Evolutionary conservation across 108 stramenopile species (phyloP).

Genomic region (Chaetoceros tenuissimus): DNA sequence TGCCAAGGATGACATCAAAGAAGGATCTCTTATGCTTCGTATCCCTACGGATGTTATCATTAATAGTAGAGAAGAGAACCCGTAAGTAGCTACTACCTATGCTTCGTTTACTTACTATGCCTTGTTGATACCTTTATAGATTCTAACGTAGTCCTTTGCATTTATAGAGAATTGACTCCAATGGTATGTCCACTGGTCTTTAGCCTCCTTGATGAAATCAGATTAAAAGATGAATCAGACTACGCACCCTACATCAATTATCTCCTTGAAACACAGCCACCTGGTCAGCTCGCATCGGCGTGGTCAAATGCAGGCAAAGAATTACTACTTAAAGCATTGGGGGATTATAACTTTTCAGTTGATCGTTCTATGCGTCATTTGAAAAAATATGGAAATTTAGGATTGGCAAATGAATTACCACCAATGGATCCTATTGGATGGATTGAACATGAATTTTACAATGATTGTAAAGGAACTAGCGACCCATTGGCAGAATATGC

Average conservation of each 20-base stretch:
- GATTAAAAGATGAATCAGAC: slow-evolving; percentile 17
- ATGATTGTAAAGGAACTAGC: not conserved
- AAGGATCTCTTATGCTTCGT: slow-evolving; percentile 19
- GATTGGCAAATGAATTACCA: not conserved
- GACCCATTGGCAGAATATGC: slow-evolving; percentile 8
- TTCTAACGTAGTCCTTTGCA: too few species aligned
- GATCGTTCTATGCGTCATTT: too few species aligned
- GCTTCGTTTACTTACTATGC: too few species aligned
- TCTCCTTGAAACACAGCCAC: slow-evolving; percentile 17
- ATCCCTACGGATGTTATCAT: slow-evolving; percentile 35
- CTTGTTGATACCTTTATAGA: too few species aligned
- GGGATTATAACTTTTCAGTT: too few species aligned
- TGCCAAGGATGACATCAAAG: slow-evolving; percentile 30
- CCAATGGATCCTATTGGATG: slow-evolving; percentile 1
- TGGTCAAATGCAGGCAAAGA: slow-evolving; percentile 44
- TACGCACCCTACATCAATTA: slow-evolving; percentile 47
- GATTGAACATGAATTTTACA: not conserved
- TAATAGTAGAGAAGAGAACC: not conserved
- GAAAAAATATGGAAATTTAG: too few species aligned
- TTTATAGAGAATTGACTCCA: too few species aligned
- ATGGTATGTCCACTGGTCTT: slow-evolving; percentile 30
- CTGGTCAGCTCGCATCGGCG: slow-evolving; percentile 16
- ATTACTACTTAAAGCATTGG: slow-evolving; percentile 24
- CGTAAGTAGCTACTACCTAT: not conserved
- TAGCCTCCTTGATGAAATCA: slow-evolving; percentile 23